These are phyloP conservation scores for Paraphaeosphaeria sporulosa DNA, from an alignment of 2,329 filamentous ascomycete genomes.

Conservation along the genomic window DNA sequence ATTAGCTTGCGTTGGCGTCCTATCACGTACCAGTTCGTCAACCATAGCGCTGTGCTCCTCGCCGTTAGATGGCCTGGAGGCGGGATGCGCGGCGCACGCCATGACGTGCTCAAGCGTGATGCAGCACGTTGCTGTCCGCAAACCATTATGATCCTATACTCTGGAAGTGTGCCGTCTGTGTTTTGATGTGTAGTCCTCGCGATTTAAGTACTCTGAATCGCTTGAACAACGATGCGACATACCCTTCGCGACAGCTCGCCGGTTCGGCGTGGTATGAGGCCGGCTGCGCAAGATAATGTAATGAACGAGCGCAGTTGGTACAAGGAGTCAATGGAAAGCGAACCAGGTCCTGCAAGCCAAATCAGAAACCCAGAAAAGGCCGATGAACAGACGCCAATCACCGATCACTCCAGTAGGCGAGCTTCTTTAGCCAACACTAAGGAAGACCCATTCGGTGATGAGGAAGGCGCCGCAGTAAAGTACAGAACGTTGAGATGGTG, in stretches of 20 bases:
- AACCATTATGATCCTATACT: neutral
- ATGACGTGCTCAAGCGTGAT: neutral
- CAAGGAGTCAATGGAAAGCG: neutral
- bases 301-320: neutral
- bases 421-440: slow-evolving; percentile 5
- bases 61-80: neutral
- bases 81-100: neutral
- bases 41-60: neutral
- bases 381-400: neutral
- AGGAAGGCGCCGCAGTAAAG: slow-evolving; percentile 52
- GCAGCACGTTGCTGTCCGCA: neutral
- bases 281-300: too few relatives aligned
- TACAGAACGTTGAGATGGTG: too few relatives aligned
- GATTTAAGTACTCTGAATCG: neutral
- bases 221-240: neutral
- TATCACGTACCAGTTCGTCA: neutral
- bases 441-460: slow-evolving; percentile 34
- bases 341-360: neutral
- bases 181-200: neutral
- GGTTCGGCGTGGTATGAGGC: neutral
- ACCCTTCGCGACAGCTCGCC: slow-evolving; percentile 3
- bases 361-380: neutral
- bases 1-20: neutral
- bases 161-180: neutral
- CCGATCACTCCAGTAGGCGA: neutral